These are phyloP conservation scores for Ceratocystis eucalypticola DNA, from an alignment of 2,329 filamentous ascomycete genomes.

Conservation along the genomic window DNA sequence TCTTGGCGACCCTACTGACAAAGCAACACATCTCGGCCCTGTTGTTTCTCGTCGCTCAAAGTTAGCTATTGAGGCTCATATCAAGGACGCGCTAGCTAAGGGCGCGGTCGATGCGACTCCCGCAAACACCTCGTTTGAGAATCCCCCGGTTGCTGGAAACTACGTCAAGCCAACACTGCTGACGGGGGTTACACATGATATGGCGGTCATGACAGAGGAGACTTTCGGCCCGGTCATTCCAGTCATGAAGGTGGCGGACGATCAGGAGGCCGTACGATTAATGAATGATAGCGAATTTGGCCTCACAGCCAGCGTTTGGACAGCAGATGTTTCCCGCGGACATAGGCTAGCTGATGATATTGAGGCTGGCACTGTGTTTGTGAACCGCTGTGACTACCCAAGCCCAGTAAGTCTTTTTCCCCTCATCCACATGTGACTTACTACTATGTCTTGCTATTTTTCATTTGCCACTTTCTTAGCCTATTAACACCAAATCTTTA, in stretches of 20 bases:
- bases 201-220: constrained; percentile 85
- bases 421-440: constrained; percentile 13
- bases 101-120: constrained; percentile 79
- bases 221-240: constrained; percentile 90
- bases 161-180: constrained; percentile 79
- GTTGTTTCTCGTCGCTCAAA: constrained; percentile 73
- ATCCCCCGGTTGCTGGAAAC: constrained; percentile 51
- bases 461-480: constrained; percentile 15
- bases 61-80: constrained; percentile 61
- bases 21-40: constrained; percentile 69
- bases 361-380: constrained; percentile 89
- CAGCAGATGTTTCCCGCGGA: constrained; percentile 65
- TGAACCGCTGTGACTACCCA: constrained; percentile 87
- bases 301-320: constrained; percentile 94
- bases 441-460: constrained; percentile 11
- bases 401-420: constrained; percentile 55
- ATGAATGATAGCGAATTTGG: constrained; percentile 97
- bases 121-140: constrained; percentile 59
- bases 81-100: constrained; percentile 68
- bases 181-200: constrained; percentile 63
- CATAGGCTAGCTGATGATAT: constrained; percentile 66
- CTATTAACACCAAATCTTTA: constrained; percentile 19
- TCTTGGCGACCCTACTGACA: constrained; percentile 75
- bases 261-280: constrained; percentile 64
- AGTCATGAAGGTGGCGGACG: constrained; percentile 70